Base-by-base conservation (phyloP, 768 basidiomycete genomes). In the Clitopilus passeckerianus region DNA sequence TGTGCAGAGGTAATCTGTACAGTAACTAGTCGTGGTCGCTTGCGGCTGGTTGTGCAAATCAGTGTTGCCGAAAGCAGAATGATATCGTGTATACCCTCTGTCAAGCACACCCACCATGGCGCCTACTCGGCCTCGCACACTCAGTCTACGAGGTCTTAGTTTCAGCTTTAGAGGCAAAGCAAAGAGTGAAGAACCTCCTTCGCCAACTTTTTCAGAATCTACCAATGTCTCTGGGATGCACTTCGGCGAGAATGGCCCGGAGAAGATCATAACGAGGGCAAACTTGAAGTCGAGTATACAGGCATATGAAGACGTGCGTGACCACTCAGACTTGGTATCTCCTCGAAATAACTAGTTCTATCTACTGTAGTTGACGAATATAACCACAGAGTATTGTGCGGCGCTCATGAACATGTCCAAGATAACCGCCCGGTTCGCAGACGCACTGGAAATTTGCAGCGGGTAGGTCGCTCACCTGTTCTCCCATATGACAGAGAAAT, bases 401-500 rank as follows among this genome's bases (percentile, higher is more conserved):
- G 91, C 91, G 18, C 79, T 98, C 58, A 72, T 93, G 60, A 81
- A 83, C 27, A 86, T 96, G 84, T 90, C 91, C 35, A 86, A 85
- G 57, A 92, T 86, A 18, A 92, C 91, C 7, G 90, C 93, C 44
- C 80, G 81, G 2, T 93, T 97, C 66, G 95, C 95, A 34, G 86
- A 90, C 70, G 87, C 94, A 23, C 82, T 96, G 82, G 87, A 92
- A 72, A 79, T 80, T 58, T 95, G 93, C 62, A 85, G 93, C 57
- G 83, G 86, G 92, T 94, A 67, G 61, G 87, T 75, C 35, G 53
- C 37, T 56, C 18, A 34, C 41, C 7, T 35, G 50, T 8, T 24
- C 30, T 34, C 20, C 59, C 14, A 54, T 34, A 57, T 55, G 55
- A 41, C 54, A 54, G 35, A 30, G 44, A 54, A 54, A 54, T 59